Conservation (phyloP, 345 rosid genomes). For the Anastatica hierochuntica region DNA sequence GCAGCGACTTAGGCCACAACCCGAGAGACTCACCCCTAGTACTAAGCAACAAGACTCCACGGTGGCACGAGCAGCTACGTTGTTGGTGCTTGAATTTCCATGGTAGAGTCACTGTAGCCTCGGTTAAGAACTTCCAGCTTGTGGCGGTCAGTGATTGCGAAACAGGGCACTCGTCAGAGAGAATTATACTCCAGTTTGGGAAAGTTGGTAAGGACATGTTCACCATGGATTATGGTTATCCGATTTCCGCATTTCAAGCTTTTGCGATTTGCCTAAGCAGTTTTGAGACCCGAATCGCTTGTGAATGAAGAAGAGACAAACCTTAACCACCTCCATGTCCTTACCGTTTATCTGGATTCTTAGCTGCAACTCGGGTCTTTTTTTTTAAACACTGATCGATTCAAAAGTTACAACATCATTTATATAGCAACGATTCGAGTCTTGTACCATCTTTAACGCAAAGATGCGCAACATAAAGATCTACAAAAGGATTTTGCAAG, state of each 20-base stretch:
- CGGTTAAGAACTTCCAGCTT: conserved; percentile 70
- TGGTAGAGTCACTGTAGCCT: conserved; percentile 73
- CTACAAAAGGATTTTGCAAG: too few relatives aligned
- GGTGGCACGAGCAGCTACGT: conserved; percentile 82
- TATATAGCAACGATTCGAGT: too few relatives aligned
- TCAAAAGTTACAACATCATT: too few relatives aligned
- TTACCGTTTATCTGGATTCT: too few relatives aligned
- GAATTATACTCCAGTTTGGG: conserved; percentile 62
- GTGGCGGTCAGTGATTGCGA: conserved; percentile 43
- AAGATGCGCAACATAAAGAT: too few relatives aligned
- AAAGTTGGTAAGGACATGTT: conserved; percentile 71
- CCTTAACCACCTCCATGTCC: too few relatives aligned
- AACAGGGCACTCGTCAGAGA: conserved; percentile 38
- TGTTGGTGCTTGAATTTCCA: conserved; percentile 80
- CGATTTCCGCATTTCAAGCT: conserved; percentile 71
- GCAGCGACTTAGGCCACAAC: conserved; percentile 23
- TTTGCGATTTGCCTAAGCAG: conserved; percentile 73
- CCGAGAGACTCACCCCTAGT: conserved; percentile 35
- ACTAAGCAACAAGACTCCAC: conserved; percentile 57
- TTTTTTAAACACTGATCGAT: too few relatives aligned
- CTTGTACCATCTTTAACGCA: too few relatives aligned
- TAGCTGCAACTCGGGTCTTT: too few relatives aligned
- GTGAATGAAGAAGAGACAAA: conserved; percentile 38
- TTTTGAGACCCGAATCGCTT: conserved; percentile 72
- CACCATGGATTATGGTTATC: conserved; percentile 71